Conservation (phyloP, 495 filamentous ascomycete genomes). For the Aeminium ludgeri region DNA sequence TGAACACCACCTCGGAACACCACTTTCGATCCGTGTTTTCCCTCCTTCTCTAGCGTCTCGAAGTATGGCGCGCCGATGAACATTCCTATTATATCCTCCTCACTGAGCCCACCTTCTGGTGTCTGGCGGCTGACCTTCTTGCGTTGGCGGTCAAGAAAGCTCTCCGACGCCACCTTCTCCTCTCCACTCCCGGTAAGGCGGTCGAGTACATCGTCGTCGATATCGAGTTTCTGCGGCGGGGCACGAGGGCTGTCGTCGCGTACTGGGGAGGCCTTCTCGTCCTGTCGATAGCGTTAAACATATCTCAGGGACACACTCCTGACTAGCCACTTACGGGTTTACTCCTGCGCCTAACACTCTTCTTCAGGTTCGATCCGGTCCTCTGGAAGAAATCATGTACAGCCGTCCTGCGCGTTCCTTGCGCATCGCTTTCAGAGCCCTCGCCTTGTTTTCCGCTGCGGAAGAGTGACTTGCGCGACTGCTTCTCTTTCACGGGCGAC, state of each 20-base stretch:
- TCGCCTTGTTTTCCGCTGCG: neutral
- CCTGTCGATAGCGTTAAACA: no score
- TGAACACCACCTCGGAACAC: constrained; percentile 4
- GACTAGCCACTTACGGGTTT: neutral
- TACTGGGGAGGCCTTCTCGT: neutral
- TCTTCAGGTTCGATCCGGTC: neutral
- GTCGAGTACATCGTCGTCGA: constrained; percentile 12
- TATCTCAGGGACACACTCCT: no score
- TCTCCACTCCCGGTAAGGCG: constrained; percentile 3
- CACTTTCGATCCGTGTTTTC: constrained; percentile 2
- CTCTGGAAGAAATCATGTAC: constrained; percentile 13
- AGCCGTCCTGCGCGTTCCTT: neutral
- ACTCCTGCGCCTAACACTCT: constrained; percentile 3
- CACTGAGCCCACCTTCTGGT: neutral
- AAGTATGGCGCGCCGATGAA: constrained; percentile 14
- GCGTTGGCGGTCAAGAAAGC: constrained; percentile 8
- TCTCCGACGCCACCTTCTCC: constrained; percentile 2
- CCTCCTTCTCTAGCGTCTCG: neutral
- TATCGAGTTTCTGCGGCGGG: constrained; percentile 6
- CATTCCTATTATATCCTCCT: constrained; percentile 9
- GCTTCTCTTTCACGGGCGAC: constrained; percentile 2
- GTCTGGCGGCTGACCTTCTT: neutral
- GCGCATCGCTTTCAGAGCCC: neutral
- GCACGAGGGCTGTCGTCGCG: neutral
- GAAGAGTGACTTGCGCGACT: neutral